Conservation (phyloP, 768 basidiomycete genomes). For the Boletellus emodensis region DNA sequence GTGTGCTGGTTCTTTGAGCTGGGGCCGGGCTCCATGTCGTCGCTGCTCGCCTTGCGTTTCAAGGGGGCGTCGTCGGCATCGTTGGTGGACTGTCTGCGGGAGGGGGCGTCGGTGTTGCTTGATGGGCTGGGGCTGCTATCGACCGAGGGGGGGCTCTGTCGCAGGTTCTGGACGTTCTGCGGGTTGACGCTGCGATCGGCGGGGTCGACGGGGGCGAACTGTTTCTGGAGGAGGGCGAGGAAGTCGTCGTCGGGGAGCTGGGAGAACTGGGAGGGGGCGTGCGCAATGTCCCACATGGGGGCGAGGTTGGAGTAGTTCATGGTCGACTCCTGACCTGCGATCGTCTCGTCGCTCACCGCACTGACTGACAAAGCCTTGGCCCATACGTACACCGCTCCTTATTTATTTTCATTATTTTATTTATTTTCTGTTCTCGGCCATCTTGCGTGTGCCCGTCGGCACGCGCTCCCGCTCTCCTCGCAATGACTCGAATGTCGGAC, state of each 20-base stretch:
- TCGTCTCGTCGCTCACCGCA: conserved; percentile 1
- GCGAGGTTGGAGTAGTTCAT: conserved; percentile 40
- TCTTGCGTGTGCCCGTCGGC: conserved; percentile 13
- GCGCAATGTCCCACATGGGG: conserved; percentile 66
- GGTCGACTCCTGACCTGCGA: conserved; percentile 9
- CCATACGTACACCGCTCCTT: background rate
- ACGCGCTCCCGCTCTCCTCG: background rate
- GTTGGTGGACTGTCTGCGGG: conserved; percentile 27
- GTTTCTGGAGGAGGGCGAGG: conserved; percentile 71
- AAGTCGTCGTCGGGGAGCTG: conserved; percentile 74
- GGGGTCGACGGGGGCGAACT: conserved; percentile 45
- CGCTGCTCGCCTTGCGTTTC: conserved; percentile 76
- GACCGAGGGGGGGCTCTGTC: conserved; percentile 56
- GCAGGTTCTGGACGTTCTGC: conserved; percentile 44
- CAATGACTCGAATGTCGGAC: background rate
- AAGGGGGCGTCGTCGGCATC: conserved; percentile 46
- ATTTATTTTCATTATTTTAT: conserved; percentile 3
- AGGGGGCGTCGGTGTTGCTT: conserved; percentile 34
- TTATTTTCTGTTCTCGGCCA: conserved; percentile 10
- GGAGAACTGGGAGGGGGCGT: conserved; percentile 50
- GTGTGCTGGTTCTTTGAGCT: conserved; percentile 65
- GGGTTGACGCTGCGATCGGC: conserved; percentile 52
- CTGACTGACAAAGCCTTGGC: conserved; percentile 7
- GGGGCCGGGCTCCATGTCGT: conserved; percentile 60
- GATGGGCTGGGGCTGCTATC: conserved; percentile 80